Evolutionary conservation across 2,329 filamentous ascomycete species (phyloP).

Genomic region (Pyrenochaeta sp.): DNA sequence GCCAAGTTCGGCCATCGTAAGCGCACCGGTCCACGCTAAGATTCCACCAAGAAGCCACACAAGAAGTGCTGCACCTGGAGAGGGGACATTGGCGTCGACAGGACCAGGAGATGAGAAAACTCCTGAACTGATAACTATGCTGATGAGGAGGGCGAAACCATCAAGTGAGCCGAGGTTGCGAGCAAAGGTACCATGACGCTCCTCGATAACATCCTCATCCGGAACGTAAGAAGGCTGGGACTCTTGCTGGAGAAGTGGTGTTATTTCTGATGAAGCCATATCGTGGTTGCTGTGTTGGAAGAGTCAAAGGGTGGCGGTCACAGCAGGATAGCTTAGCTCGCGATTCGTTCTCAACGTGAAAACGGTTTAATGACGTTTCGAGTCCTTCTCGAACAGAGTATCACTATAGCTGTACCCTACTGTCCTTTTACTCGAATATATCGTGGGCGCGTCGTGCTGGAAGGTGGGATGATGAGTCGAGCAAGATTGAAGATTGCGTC

Average conservation of each 20-base stretch:
- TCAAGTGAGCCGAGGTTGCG: constrained; percentile 41
- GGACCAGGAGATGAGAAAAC: constrained; percentile 71
- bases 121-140: constrained; percentile 71
- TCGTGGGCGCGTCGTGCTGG: neutral
- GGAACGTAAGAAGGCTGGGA: constrained; percentile 10
- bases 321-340: too few relatives aligned
- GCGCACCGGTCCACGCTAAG: constrained; percentile 70
- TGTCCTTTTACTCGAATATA: too few relatives aligned
- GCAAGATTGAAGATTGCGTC: neutral
- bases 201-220: constrained; percentile 20
- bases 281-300: constrained; percentile 1
- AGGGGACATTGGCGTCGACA: constrained; percentile 71
- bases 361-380: too few relatives aligned
- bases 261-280: constrained; percentile 35
- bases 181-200: constrained; percentile 41
- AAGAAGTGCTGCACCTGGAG: constrained; percentile 65
- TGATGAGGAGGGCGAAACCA: constrained; percentile 67
- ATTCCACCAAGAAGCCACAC: constrained; percentile 70
- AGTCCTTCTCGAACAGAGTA: too few relatives aligned
- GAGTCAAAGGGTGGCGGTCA: neutral
- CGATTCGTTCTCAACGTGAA: too few relatives aligned
- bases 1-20: constrained; percentile 69
- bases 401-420: too few relatives aligned
- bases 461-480: neutral
- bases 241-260: constrained; percentile 29